Percentiles rank a stretch among this genome's conserved stretches.
Conservation (phyloP, 352 stramenopile genomes). For the Pythium insidiosum region DNA sequence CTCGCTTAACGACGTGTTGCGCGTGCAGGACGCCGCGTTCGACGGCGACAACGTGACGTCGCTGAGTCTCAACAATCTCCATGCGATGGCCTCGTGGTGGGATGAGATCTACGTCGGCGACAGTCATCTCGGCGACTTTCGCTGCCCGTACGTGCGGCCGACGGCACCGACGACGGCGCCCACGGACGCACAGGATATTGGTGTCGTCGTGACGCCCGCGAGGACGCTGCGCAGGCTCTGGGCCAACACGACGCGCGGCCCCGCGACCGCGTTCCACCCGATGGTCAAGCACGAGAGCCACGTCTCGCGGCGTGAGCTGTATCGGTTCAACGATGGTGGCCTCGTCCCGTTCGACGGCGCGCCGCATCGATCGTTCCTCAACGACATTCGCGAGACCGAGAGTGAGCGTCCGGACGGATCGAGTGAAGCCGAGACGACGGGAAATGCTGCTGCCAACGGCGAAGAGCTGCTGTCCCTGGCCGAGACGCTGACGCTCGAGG, state of each 20-base stretch:
- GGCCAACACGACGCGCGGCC: constrained; percentile 18
- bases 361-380: constrained; percentile 72
- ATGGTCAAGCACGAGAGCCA: constrained; percentile 87
- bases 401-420: constrained; percentile 30
- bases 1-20: constrained; percentile 87
- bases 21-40: constrained; percentile 59
- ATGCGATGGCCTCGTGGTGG: constrained; percentile 87
- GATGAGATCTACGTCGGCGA: constrained; percentile 95
- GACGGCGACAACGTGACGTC: constrained; percentile 22
- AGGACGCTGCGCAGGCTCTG: constrained; percentile 54
- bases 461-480: constrained; percentile 43
- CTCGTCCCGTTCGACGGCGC: constrained; percentile 83
- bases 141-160: constrained; percentile 53
- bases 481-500: constrained; percentile 42
- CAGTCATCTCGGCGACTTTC: constrained; percentile 88
- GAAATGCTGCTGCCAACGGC: constrained; percentile 5
- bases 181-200: constrained; percentile 14
- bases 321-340: constrained; percentile 67
- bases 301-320: constrained; percentile 68
- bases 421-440: constrained; percentile 20
- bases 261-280: constrained; percentile 39
- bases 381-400: constrained; percentile 54
- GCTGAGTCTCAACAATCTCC: constrained; percentile 78
- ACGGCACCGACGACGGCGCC: background rate
- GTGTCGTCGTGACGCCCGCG: constrained; percentile 29